phyloP scores from a whole-genome alignment of 495 filamentous ascomycete species.

The Hyaloscypha bicolor region DNA sequence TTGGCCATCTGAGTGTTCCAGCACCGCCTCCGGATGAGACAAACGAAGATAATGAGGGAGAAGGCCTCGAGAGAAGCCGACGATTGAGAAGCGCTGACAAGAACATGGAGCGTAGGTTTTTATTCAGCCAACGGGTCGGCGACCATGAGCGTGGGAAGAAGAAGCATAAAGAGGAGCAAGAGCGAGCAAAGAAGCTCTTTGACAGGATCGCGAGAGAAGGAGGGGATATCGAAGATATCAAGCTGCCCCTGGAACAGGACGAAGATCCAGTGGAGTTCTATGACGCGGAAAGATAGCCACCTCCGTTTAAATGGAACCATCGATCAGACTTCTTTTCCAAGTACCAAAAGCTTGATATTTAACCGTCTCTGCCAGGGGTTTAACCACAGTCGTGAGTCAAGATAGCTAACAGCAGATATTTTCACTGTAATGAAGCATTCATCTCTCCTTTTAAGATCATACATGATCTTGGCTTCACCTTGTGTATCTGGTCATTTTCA shows the following conservation, averaged over 20 bases:
- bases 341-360: not conserved
- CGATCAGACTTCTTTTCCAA: not conserved
- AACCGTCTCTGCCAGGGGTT: not conserved
- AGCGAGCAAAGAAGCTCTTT: slow-evolving; percentile 18
- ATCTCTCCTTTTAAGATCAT: too few species aligned
- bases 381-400: too few species aligned
- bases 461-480: too few species aligned
- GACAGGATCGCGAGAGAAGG: slow-evolving; percentile 18
- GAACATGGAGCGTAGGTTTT: slow-evolving; percentile 17
- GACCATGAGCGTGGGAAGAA: slow-evolving; percentile 24
- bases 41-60: slow-evolving; percentile 7
- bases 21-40: slow-evolving; percentile 3
- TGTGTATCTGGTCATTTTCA: too few species aligned
- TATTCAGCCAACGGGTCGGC: slow-evolving; percentile 13
- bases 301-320: not conserved
- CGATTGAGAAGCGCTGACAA: not conserved
- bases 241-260: not conserved
- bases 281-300: not conserved
- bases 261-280: slow-evolving; percentile 1
- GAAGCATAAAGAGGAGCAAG: slow-evolving; percentile 14
- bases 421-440: too few species aligned
- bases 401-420: too few species aligned
- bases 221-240: slow-evolving; percentile 18
- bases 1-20: slow-evolving; percentile 53
- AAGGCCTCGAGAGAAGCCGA: not conserved